Conservation (phyloP, 441 rosid genomes). For the Metrosideros polymorpha region DNA sequence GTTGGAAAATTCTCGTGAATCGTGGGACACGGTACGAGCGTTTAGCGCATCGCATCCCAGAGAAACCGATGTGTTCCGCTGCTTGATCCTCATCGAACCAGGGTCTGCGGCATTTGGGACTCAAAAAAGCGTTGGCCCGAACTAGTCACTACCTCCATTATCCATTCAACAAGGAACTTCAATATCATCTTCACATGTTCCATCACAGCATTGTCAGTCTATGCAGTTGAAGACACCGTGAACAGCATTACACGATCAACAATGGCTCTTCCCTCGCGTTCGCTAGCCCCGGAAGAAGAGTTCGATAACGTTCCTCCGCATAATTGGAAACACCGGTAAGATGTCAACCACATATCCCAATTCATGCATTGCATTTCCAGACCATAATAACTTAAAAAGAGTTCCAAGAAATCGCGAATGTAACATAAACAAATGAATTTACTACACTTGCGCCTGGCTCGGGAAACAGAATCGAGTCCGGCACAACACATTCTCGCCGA, state of each 20-base stretch:
- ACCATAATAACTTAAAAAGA: background rate
- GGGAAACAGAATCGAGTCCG: background rate
- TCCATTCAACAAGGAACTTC: background rate
- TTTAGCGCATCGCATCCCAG: background rate
- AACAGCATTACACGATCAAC: background rate
- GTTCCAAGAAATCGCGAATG: background rate
- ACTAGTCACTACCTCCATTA: background rate
- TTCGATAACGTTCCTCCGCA: background rate
- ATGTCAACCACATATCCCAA: background rate
- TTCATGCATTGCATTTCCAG: background rate
- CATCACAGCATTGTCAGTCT: background rate
- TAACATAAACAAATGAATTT: background rate
- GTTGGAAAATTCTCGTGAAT: background rate
- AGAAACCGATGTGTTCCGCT: background rate
- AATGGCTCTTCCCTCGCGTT: background rate
- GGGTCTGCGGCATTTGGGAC: background rate
- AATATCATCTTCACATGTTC: background rate
- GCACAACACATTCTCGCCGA: conserved; percentile 2
- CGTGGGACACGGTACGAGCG: background rate
- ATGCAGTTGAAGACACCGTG: background rate
- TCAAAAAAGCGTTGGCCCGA: background rate
- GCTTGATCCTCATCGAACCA: background rate
- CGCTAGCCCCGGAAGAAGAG: background rate
- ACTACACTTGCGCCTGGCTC: background rate
- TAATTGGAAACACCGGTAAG: background rate